phyloP scores from a whole-genome alignment of 768 basidiomycete genomes.

The Mycena galericulata region DNA sequence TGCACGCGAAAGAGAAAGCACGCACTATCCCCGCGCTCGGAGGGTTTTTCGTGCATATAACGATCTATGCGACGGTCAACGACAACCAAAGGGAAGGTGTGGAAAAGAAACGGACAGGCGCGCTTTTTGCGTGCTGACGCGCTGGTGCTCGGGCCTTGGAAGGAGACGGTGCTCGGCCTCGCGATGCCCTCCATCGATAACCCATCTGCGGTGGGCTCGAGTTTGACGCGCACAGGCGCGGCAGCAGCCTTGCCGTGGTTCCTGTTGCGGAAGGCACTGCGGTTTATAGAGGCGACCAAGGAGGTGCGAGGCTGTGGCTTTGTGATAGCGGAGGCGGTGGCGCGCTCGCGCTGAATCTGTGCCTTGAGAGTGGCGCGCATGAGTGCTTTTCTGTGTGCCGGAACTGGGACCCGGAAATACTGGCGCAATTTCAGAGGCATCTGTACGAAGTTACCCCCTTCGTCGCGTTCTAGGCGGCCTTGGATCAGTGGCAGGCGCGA shows the following conservation, averaged over 20 bases:
- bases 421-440: too few species aligned
- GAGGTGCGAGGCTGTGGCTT: slow-evolving; percentile 47
- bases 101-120: slow-evolving; percentile 61
- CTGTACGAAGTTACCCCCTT: too few species aligned
- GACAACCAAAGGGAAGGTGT: background rate
- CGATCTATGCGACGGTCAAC: slow-evolving; percentile 61
- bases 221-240: slow-evolving; percentile 46
- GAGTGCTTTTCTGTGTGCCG: too few species aligned
- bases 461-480: too few species aligned
- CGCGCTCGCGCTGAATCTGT: slow-evolving; percentile 61
- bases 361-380: slow-evolving; percentile 59
- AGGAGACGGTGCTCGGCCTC: slow-evolving; percentile 47
- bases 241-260: slow-evolving; percentile 40
- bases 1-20: background rate
- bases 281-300: slow-evolving; percentile 48
- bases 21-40: slow-evolving; percentile 85
- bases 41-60: slow-evolving; percentile 95
- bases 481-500: too few species aligned
- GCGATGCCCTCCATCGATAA: slow-evolving; percentile 36
- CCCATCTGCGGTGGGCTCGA: slow-evolving; percentile 46
- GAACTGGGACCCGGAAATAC: too few species aligned
- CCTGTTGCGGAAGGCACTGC: slow-evolving; percentile 39
- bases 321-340: slow-evolving; percentile 43
- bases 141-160: slow-evolving; percentile 55
- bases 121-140: slow-evolving; percentile 56